Evolutionary conservation across 306 rosid species (phyloP), one percentile per base, ranked within the genome.

Genomic region (Fragaria nilgerrensis): DNA sequence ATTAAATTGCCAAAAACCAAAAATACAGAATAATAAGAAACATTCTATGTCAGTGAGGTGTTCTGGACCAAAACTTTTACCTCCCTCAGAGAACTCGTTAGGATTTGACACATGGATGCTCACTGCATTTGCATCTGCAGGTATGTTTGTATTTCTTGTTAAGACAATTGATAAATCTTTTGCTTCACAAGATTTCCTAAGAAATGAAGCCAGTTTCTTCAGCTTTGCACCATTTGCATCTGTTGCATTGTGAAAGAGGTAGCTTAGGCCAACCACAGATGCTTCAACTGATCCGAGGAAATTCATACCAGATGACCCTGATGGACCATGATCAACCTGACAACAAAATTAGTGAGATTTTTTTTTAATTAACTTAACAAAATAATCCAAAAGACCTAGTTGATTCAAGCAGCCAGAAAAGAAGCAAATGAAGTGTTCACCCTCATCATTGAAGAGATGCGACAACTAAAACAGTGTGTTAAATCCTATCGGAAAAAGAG

Each of bases 221-320:
- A 92, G 82, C 68, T 79, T 87, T 76, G 75, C 83, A 74, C 89
- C 84, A 32, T 84, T 88, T 78, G 92, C 82, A 82, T 91, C 97
- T 73, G 78, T 82, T 49, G 78, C 90, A 55, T 78, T 63, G 76
- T 71, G 86, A 73, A 89, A 91, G 83, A 89, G 87, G 75, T 92
- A 83, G 86, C 97, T 89, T 72, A 92, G 74, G 83, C 97, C 97
- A 65, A 92, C 94, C 80, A 87, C 97, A 73, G 91, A 86, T 77
- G 92, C 81, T 73, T 77, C 87, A 88, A 88, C 89, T 77, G 90
- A 86, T 76, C 94, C 91, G 68, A 88, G 89, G 76, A 84, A 80
- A 80, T 84, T 82, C 62, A 44, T 55, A 84, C 79, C 82, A 72
- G 36, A 82, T 55, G 75, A 82, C 22, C 53, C 45, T 79, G 85